Conservation (phyloP, 306 rosid genomes). For the Sphenostylis stenocarpa region DNA sequence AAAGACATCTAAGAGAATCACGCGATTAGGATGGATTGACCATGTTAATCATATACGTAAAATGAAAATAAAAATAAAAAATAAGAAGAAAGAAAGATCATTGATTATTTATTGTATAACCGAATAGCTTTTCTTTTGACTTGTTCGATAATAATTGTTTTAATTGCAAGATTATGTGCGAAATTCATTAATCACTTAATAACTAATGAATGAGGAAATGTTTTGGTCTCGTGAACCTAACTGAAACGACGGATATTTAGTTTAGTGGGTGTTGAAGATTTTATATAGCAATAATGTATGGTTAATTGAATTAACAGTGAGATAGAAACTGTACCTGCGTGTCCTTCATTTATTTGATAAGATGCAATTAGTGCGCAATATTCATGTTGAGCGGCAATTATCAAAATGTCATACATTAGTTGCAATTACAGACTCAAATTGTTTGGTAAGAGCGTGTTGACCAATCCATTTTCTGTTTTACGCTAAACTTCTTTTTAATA, state of each 20-base stretch:
- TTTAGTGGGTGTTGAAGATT: not conserved
- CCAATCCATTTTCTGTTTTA: not conserved
- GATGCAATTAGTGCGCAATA: conserved; percentile 10
- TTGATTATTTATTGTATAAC: no score
- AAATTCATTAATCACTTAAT: not conserved
- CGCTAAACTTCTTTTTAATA: not conserved
- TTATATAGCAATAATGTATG: not conserved
- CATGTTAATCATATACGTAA: not conserved
- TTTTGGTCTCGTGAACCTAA: not conserved
- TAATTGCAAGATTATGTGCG: not conserved
- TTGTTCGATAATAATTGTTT: not conserved
- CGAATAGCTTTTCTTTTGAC: not conserved
- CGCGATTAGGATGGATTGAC: not conserved
- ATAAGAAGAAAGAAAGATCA: no score
- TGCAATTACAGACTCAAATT: conserved; percentile 9
- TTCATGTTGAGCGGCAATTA: conserved; percentile 18
- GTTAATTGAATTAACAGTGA: not conserved
- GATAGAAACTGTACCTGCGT: not conserved
- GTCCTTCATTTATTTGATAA: not conserved
- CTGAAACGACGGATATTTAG: not conserved
- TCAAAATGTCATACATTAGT: conserved; percentile 34
- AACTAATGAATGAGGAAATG: not conserved
- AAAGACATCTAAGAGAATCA: not conserved
- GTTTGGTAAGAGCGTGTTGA: conserved; percentile 43
- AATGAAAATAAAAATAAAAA: not conserved